Evolutionary conservation across 768 basidiomycete genomes (phyloP), one percentile per base, ranked within the genome.

Genomic region (Sistotremastrum suecicum): DNA sequence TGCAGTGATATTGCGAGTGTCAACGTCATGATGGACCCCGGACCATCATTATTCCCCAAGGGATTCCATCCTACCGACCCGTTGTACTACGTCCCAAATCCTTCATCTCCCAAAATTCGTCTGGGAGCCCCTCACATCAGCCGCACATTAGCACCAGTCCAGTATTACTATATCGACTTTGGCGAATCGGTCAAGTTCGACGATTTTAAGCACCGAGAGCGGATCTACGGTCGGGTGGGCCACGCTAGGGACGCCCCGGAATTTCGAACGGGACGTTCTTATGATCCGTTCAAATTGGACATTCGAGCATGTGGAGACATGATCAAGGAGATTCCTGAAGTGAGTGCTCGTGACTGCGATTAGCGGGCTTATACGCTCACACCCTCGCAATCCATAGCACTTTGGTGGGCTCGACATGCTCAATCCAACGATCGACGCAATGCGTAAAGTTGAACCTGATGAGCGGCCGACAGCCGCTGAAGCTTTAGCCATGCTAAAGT

Each of bases 151-250:
- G 48, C 52, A 1, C 62, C 62, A 1, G 34, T 53, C 2, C 49
- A 46, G 39, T 63, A 63, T 44, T 56, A 53, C 36, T 45, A 54
- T 38, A 56, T 54, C 37, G 61, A 62, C 50, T 55, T 57, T 36
- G 56, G 50, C 20, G 20, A 20, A 20, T 6, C 20, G 20, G 20
- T 20, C 20, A 20, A 20, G 20, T 20, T 20, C 20, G 53, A 50
- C 8, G 20, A 20, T 20, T 20, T 20, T 20, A 20, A 20, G 20
- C 20, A 20, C 20, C 20, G 20, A 20, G 20, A 20, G 20, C 20
- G 20, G 20, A 20, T 20, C 20, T 20, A 20, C 20, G 20, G 20
- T 20, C 20, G 20, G 20, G 20, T 20, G 20, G 20, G 20, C 20
- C 20, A 20, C 20, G 20, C 20, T 20, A 20, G 20, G 20, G 20